Base-by-base conservation (phyloP, 1,284 basidiomycete genomes). In the Ustilago curta region DNA sequence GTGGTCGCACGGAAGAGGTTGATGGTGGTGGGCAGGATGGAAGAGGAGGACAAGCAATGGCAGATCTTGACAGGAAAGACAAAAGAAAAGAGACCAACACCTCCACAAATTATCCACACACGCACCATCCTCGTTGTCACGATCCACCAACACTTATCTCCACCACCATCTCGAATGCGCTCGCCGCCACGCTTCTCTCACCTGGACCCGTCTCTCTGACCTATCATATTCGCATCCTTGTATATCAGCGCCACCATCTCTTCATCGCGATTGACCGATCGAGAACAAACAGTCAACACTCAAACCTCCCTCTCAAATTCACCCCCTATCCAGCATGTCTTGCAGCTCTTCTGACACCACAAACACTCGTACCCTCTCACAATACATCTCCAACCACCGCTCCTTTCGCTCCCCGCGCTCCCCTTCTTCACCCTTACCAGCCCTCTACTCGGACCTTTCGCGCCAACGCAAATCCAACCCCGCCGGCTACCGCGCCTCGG, bases 401-500 rank as follows among this genome's bases (percentile, higher is more conserved):
- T 64, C 67, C 21, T 76, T 79, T 44, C 23, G 29, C 23, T 52
- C 70, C 39, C 40, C 76, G 1, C 40, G 23, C 27, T 71, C 70
- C 2, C 40, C 63, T 12, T 49, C 57, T 16, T 82, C 69, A 3
- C 72, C 74, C 11, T 87, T 97, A 0, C 91, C 92, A 75, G 90
- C 94, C 0, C 88, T 97, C 16, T 97, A 95, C 85, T 91, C 94
- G 3, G 93, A 95, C 80, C 90, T 96, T 59, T 90, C 92, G 0
- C 88, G 90, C 8, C 93, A 95, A 86, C 92, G 91, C 76, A 87
- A 89, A 32, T 91, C 93, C 1, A 96, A 97, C 83, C 91, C 93
- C 0, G 89, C 91, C 4, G 91, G 93, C 3, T 97, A 91, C 85
- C 87, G 89, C 40, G 89, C 92, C 16, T 93, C 92, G 81, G 86